phyloP scores from a whole-genome alignment of 2,329 filamentous ascomycete species.

The Neopestalotiopsis rosae region DNA sequence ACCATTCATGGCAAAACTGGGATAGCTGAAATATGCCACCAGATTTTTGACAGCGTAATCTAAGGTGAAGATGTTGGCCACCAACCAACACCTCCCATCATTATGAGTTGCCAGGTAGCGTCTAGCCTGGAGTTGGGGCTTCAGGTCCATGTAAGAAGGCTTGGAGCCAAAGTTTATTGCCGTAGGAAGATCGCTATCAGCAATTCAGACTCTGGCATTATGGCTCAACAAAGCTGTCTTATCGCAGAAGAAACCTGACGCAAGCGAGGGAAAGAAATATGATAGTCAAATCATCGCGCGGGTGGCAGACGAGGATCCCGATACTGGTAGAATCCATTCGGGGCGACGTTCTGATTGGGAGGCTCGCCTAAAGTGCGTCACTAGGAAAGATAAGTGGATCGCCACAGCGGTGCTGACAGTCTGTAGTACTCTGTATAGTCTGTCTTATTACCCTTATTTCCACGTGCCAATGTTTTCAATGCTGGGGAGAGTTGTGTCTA shows the following conservation, averaged over 20 bases:
- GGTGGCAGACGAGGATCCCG: neutral
- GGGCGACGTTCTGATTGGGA: neutral
- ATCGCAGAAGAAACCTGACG: too few species aligned
- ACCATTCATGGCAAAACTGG: too few species aligned
- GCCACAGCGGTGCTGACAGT: neutral
- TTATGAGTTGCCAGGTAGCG: too few species aligned
- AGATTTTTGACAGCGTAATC: too few species aligned
- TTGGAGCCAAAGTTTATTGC: neutral
- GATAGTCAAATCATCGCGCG: too few species aligned
- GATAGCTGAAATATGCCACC: too few species aligned
- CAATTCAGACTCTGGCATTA: neutral
- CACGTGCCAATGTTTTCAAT: neutral
- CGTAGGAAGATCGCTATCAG: neutral
- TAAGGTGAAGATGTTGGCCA: too few species aligned
- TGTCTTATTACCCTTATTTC: neutral
- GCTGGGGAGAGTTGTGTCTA: neutral
- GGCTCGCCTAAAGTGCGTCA: neutral
- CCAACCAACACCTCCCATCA: too few species aligned
- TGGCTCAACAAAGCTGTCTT: neutral
- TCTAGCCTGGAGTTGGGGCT: neutral
- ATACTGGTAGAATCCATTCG: neutral
- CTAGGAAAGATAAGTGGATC: constrained; percentile 2
- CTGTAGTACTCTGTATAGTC: neutral
- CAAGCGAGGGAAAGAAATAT: too few species aligned
- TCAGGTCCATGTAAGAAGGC: neutral